phyloP scores from a whole-genome alignment of 805 yeast species.

The Spathaspora girioi region DNA sequence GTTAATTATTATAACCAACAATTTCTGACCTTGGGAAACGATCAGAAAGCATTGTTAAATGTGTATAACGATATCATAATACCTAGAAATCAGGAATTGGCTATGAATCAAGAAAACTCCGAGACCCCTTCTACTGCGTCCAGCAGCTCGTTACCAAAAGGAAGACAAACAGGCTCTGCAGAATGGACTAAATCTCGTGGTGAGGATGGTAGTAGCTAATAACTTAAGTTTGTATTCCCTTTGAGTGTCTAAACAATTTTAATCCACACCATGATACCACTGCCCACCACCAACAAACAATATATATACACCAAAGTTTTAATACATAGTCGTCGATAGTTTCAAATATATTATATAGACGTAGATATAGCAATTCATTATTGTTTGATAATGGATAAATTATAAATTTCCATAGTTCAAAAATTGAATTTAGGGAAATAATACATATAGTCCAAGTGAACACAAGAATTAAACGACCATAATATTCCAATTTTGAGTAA shows the following conservation, averaged over 20 bases:
- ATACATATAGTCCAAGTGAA: slow-evolving; percentile 30
- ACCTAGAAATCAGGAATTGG: slow-evolving; percentile 30
- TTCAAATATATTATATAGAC: slow-evolving; percentile 13
- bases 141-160: slow-evolving; percentile 24
- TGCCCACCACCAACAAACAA: slow-evolving; percentile 60
- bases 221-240: not conserved
- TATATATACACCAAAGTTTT: slow-evolving; percentile 37
- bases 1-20: slow-evolving; percentile 5
- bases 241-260: slow-evolving; percentile 74
- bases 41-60: slow-evolving; percentile 16
- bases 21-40: slow-evolving; percentile 2
- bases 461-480: slow-evolving; percentile 27
- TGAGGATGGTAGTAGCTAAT: slow-evolving; percentile 55
- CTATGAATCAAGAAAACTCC: slow-evolving; percentile 10
- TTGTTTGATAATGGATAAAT: slow-evolving; percentile 24
- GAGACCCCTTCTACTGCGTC: slow-evolving; percentile 13
- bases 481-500: slow-evolving; percentile 7
- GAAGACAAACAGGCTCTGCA: slow-evolving; percentile 72
- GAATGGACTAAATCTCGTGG: slow-evolving; percentile 81
- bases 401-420: slow-evolving; percentile 31
- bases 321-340: slow-evolving; percentile 27
- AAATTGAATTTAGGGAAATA: slow-evolving; percentile 32
- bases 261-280: slow-evolving; percentile 73
- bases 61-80: slow-evolving; percentile 34
- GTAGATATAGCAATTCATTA: slow-evolving; percentile 8